A percentile compares a stretch with the other conserved stretches of the same genome.
These are phyloP conservation scores for Dendrothele bispora DNA, from an alignment of 768 basidiomycete genomes.

Conservation along the genomic window DNA sequence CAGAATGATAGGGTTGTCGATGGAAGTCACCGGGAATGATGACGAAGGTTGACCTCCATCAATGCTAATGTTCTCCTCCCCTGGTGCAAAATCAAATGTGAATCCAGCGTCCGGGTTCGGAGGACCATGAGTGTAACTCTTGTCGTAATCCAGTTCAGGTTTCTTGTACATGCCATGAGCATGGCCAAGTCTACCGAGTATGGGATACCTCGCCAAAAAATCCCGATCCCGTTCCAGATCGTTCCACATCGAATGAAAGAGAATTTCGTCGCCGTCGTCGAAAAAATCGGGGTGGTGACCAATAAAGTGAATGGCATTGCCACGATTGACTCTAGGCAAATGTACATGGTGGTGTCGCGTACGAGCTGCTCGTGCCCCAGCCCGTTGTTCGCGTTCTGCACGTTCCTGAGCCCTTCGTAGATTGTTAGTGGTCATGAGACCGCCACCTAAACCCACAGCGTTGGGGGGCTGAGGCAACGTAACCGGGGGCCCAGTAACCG, in stretches of 20 bases:
- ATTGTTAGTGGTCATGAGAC: slow-evolving; percentile 1
- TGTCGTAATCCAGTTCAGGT: slow-evolving; percentile 46
- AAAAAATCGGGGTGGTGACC: background rate
- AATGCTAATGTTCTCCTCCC: slow-evolving; percentile 12
- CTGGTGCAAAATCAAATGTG: slow-evolving; percentile 63
- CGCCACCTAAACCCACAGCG: slow-evolving; percentile 4
- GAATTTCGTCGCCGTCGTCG: slow-evolving; percentile 1
- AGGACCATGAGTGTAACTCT: slow-evolving; percentile 71
- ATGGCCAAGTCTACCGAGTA: background rate
- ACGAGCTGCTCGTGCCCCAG: background rate
- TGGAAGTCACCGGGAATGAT: slow-evolving; percentile 30
- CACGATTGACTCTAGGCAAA: background rate
- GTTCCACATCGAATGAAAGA: background rate
- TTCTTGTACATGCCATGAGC: background rate
- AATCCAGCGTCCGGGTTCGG: slow-evolving; percentile 57
- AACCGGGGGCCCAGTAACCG: background rate
- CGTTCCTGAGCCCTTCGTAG: background rate
- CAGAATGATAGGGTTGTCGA: slow-evolving; percentile 44
- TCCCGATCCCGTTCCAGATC: background rate
- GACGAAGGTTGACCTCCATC: slow-evolving; percentile 12
- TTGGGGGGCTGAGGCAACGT: background rate
- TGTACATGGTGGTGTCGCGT: background rate
- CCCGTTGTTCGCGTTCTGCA: background rate
- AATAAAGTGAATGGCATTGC: background rate
- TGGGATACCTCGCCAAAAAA: background rate